Conservation (phyloP, 2,329 filamentous ascomycete genomes). For the Cercospora sesami region DNA sequence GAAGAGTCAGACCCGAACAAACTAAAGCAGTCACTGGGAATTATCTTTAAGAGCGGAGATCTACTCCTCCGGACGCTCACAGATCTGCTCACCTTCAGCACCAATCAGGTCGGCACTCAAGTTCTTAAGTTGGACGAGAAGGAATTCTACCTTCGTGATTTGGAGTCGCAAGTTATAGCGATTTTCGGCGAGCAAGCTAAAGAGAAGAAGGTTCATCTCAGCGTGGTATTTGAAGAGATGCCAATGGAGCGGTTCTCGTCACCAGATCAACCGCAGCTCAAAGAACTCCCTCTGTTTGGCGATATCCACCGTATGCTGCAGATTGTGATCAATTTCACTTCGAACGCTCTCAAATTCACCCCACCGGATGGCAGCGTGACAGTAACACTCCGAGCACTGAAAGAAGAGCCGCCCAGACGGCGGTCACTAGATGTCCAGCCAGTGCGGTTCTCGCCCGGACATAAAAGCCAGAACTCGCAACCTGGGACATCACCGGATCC, state of each 20-base stretch:
- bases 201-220: conserved; percentile 74
- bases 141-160: conserved; percentile 79
- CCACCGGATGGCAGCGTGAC: conserved; percentile 72
- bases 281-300: conserved; percentile 84
- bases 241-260: conserved; percentile 11
- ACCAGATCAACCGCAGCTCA: conserved; percentile 54
- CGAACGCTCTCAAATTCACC: conserved; percentile 90
- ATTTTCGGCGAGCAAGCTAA: conserved; percentile 89
- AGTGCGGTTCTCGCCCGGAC: neutral
- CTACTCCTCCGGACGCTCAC: conserved; percentile 81
- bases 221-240: conserved; percentile 64
- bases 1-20: conserved; percentile 76
- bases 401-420: conserved; percentile 47
- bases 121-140: conserved; percentile 72
- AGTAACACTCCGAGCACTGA: conserved; percentile 72
- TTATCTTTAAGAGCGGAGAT: conserved; percentile 86
- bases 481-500: conserved; percentile 1
- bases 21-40: conserved; percentile 79
- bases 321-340: conserved; percentile 87
- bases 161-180: conserved; percentile 75
- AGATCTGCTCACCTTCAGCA: conserved; percentile 87
- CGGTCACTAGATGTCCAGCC: conserved; percentile 3
- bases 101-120: conserved; percentile 88
- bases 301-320: conserved; percentile 88
- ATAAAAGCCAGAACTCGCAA: neutral